Percentiles rank a stretch among this genome's conserved stretches.
Conservation (phyloP, 352 stramenopile species). For the Aphanomyces stellatus region DNA sequence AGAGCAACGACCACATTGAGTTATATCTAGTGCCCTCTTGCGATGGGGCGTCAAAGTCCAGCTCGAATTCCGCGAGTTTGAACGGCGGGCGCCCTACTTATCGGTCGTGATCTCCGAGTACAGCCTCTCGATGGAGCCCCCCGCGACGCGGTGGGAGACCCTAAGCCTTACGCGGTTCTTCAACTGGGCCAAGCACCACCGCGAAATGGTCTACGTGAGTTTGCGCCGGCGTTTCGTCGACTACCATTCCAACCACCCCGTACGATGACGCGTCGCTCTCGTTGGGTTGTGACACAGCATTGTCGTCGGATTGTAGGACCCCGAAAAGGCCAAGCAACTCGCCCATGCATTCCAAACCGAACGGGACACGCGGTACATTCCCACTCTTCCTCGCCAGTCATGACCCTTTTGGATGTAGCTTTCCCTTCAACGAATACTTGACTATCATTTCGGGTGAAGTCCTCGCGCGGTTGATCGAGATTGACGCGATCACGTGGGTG, state of each 20-base stretch:
- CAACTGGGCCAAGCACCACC: conserved; percentile 31
- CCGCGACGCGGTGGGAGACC: conserved; percentile 27
- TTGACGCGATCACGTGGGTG: conserved; percentile 61
- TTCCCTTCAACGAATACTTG: conserved; percentile 74
- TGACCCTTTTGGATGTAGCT: conserved; percentile 15
- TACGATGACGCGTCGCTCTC: background rate
- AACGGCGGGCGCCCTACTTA: conserved; percentile 44
- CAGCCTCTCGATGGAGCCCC: conserved; percentile 39
- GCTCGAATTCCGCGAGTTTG: conserved; percentile 62
- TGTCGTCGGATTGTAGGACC: conserved; percentile 24
- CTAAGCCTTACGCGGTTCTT: conserved; percentile 28
- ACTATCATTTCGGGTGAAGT: conserved; percentile 67
- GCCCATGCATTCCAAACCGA: conserved; percentile 61
- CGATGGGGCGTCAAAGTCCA: conserved; percentile 50
- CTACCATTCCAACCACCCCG: conserved; percentile 58
- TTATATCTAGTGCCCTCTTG: conserved; percentile 29
- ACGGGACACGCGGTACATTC: conserved; percentile 24
- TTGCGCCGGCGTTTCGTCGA: conserved; percentile 58
- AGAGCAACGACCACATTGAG: background rate
- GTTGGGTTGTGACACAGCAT: background rate
- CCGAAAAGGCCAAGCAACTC: conserved; percentile 27
- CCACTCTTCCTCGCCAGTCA: background rate
- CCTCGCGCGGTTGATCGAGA: conserved; percentile 59
- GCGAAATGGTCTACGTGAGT: conserved; percentile 56
- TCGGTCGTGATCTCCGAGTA: conserved; percentile 50